Percentiles rank a stretch among this genome's conserved stretches.
These are phyloP conservation scores for Aspergillus quadrilineatus DNA, from an alignment of 2,329 filamentous ascomycete genomes.

Conservation along the genomic window DNA sequence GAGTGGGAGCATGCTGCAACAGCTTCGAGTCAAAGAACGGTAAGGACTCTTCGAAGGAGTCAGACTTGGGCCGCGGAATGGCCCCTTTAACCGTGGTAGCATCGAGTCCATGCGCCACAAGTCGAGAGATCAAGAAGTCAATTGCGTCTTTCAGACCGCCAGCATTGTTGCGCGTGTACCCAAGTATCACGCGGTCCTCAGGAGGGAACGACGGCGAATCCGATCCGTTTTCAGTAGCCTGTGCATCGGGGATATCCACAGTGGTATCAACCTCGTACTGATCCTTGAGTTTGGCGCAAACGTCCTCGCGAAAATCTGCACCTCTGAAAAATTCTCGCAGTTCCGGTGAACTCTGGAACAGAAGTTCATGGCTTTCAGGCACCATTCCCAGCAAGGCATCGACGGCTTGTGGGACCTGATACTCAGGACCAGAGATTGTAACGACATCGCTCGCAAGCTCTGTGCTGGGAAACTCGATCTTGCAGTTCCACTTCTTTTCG, in stretches of 20 bases:
- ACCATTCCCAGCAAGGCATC: conserved; percentile 98
- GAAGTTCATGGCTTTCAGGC: conserved; percentile 88
- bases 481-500: conserved; percentile 99
- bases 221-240: conserved; percentile 34
- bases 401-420: conserved; percentile 94
- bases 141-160: conserved; percentile 94
- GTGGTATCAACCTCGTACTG: conserved; percentile 91
- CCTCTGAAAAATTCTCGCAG: conserved; percentile 81
- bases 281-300: conserved; percentile 78
- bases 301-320: conserved; percentile 73
- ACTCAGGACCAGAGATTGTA: conserved; percentile 92
- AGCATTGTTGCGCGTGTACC: conserved; percentile 94
- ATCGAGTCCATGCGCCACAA: conserved; percentile 88
- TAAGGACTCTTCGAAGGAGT: conserved; percentile 95
- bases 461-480: conserved; percentile 96
- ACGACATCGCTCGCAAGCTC: conserved; percentile 96
- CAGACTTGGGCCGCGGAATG: conserved; percentile 97
- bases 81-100: conserved; percentile 82
- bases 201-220: conserved; percentile 48
- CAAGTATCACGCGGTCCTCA: conserved; percentile 64
- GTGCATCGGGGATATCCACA: conserved; percentile 54
- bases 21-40: conserved; percentile 97
- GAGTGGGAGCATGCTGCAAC: conserved; percentile 83
- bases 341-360: conserved; percentile 72
- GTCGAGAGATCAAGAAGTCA: conserved; percentile 82